A percentile compares a stretch with the other conserved stretches of the same genome.
Evolutionary conservation across 805 yeast genomes (phyloP).

Genomic region (Schwanniomyces pseudopolymorphus): DNA sequence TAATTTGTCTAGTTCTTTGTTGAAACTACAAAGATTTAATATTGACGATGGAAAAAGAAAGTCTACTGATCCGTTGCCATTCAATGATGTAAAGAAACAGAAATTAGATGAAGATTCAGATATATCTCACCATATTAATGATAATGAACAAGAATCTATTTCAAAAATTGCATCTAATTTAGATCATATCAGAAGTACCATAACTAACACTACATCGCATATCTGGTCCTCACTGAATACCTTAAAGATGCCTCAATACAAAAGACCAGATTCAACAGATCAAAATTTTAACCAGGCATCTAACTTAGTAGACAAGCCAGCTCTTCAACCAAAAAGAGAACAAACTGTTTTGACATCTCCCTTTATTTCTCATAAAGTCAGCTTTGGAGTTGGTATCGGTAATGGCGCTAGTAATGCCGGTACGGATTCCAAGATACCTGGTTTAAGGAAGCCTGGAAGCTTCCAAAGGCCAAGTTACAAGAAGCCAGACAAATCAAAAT

Average conservation of each 20-base stretch:
- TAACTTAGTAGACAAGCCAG: background rate
- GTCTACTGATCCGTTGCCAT: background rate
- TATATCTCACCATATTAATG: no score
- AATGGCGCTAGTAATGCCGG: background rate
- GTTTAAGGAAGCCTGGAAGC: conserved; percentile 33
- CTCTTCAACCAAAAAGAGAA: conserved; percentile 7
- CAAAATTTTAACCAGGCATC: background rate
- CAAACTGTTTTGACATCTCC: conserved; percentile 24
- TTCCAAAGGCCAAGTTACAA: conserved; percentile 28
- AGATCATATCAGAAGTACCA: conserved; percentile 13
- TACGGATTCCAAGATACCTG: conserved; percentile 5
- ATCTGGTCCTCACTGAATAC: conserved; percentile 8
- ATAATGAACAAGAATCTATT: conserved; percentile 10
- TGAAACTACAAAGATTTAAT: conserved; percentile 7
- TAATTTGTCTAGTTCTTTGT: conserved; percentile 6
- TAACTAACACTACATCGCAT: conserved; percentile 6
- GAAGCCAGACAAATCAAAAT: conserved; percentile 13
- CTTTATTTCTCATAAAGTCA: conserved; percentile 28
- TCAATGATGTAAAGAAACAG: conserved; percentile 3
- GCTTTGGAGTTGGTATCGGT: conserved; percentile 10
- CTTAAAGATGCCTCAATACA: conserved; percentile 27
- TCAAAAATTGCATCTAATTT: conserved; percentile 11
- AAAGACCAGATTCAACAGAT: conserved; percentile 12
- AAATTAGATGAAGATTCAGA: background rate
- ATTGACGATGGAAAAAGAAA: conserved; percentile 3